phyloP scores from a whole-genome alignment of 441 rosid species.

The Populus trichocarpa region DNA sequence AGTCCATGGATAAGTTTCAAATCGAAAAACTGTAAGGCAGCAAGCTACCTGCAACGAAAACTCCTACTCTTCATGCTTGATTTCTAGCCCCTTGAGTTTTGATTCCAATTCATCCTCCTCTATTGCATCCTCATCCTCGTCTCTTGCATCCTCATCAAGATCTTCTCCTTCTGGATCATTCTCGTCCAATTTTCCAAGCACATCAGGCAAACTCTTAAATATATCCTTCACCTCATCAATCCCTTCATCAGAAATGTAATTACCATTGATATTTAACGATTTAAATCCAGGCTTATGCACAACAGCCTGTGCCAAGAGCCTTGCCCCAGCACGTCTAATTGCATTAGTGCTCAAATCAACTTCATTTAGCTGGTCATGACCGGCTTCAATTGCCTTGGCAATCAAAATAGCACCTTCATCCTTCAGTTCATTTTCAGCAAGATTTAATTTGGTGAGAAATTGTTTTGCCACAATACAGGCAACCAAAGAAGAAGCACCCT shows the following conservation, averaged over 20 bases:
- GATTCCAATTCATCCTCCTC: slow-evolving; percentile 60
- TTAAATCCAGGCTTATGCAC: slow-evolving; percentile 59
- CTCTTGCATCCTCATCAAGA: slow-evolving; percentile 51
- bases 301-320: slow-evolving; percentile 63
- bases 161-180: slow-evolving; percentile 92
- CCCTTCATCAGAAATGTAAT: slow-evolving; percentile 90
- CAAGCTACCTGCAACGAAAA: not conserved
- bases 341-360: slow-evolving; percentile 66
- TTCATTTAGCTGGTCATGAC: slow-evolving; percentile 54
- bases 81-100: slow-evolving; percentile 60
- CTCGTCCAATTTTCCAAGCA: slow-evolving; percentile 74
- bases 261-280: slow-evolving; percentile 69
- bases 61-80: slow-evolving; percentile 43
- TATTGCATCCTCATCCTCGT: slow-evolving; percentile 47
- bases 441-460: slow-evolving; percentile 55
- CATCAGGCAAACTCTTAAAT: slow-evolving; percentile 53
- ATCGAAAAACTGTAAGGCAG: not conserved
- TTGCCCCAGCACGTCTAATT: slow-evolving; percentile 76
- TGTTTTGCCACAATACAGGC: slow-evolving; percentile 62
- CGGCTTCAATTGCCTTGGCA: slow-evolving; percentile 62
- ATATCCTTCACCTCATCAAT: slow-evolving; percentile 76
- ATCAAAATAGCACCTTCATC: slow-evolving; percentile 78
- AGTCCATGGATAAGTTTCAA: not conserved
- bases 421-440: slow-evolving; percentile 86
- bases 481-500: slow-evolving; percentile 58